Evolutionary conservation across 192 early-diverging fungal genomes (phyloP), one percentile per base, ranked within the genome.

Genomic region (Gaertneriomyces sp.): DNA sequence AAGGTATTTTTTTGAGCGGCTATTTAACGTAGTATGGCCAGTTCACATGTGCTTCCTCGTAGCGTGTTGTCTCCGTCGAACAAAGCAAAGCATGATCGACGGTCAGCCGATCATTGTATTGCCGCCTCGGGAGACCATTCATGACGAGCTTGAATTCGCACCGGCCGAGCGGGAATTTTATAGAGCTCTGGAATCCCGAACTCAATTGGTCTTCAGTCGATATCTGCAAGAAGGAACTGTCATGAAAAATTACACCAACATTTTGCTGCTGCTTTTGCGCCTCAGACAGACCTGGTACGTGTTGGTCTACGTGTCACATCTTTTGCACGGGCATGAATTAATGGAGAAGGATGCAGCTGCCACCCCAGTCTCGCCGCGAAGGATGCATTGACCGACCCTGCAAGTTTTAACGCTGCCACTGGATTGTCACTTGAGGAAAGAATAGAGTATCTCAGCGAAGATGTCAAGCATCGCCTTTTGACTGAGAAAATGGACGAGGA

Each of bases 81-180:
- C 78, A 5, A 93, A 93, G 66, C 75, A 60, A 7, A 69, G 72
- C 19, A 62, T 55, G 44, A 62, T 90, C 4, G 84, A 89, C 58
- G 87, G 83, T 17, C 78, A 73, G 40, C 77, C 87, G 19, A 73
- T 91, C 61, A 69, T 92, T 6, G 60, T 76, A 4, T 73, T 93
- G 17, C 89, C 90, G 3, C 49, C 42, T 3, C 66, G 79, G 6
- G 63, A 78, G 11, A 77, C 79, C 7, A 53, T 73, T 11, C 70
- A 68, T 53, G 77, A 78, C 4, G 51, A 68, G 0, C 64, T 74
- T 5, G 58, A 74, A 0, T 89, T 88, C 54, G 76, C 81, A 4
- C 41, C 33, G 6, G 64, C 85, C 10, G 88, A 90, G 62, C 71
- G 76, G 7, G 78, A 80, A 7, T 84, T 90, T 57, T 89, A 91